phyloP scores from a whole-genome alignment of 2,329 filamentous ascomycete species.

The Colletotrichum somersetense region DNA sequence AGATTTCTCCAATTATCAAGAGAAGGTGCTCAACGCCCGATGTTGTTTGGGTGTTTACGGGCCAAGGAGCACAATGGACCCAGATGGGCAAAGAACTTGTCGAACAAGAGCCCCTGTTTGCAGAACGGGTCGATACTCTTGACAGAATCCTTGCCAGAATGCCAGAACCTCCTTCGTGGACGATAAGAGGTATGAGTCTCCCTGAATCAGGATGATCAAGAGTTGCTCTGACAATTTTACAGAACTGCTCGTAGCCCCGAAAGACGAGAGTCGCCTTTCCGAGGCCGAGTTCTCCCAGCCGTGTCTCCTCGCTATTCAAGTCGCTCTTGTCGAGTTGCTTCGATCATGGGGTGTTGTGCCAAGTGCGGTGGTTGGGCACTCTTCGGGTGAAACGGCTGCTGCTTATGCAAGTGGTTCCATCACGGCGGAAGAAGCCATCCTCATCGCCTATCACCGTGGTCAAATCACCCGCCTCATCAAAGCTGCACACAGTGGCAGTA shows the following conservation, averaged over 20 bases:
- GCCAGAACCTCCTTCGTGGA: constrained; percentile 15
- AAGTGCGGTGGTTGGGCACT: constrained; percentile 53
- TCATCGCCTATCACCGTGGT: constrained; percentile 53
- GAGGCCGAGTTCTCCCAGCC: constrained; percentile 60
- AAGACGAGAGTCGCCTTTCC: constrained; percentile 9
- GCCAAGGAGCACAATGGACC: constrained; percentile 43
- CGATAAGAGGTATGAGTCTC: constrained; percentile 36
- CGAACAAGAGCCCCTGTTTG: constrained; percentile 27
- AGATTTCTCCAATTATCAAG: constrained; percentile 42
- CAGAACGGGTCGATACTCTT: constrained; percentile 33
- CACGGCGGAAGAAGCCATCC: constrained; percentile 48
- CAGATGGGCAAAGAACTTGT: constrained; percentile 42
- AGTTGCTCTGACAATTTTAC: constrained; percentile 46
- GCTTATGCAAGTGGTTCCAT: constrained; percentile 53
- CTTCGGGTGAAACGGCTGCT: constrained; percentile 56
- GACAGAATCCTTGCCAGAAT: constrained; percentile 31
- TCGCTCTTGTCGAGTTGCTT: constrained; percentile 58
- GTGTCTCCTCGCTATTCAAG: constrained; percentile 61
- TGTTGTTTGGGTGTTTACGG: constrained; percentile 40
- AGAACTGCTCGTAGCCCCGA: constrained; percentile 33
- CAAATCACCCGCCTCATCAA: constrained; percentile 43
- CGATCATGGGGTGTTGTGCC: constrained; percentile 48
- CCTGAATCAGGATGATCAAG: too few relatives aligned
- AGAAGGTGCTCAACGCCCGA: background rate
- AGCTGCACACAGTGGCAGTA: constrained; percentile 54